These are phyloP conservation scores for Plasmodium reichenowi DNA, from an alignment of 169 alveolate genomes.

Conservation along the genomic window DNA sequence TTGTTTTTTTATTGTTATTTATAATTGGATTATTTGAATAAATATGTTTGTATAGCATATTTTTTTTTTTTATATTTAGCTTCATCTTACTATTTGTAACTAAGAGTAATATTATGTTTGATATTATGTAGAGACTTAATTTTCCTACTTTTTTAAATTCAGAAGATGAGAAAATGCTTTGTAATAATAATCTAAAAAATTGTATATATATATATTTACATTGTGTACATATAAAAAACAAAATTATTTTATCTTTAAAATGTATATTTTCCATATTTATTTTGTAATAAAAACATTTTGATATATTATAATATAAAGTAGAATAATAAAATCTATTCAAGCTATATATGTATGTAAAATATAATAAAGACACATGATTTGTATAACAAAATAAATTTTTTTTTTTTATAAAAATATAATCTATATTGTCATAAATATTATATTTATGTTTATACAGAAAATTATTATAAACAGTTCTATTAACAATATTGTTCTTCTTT, in stretches of 20 bases:
- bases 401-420: slow-evolving; percentile 18
- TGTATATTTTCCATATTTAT: slow-evolving; percentile 9
- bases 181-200: neutral
- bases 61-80: slow-evolving; percentile 7
- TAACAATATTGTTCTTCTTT: neutral
- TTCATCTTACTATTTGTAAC: slow-evolving; percentile 9
- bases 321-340: slow-evolving; percentile 30
- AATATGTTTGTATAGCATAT: too few species aligned
- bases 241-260: slow-evolving; percentile 2
- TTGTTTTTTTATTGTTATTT: neutral
- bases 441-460: neutral
- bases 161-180: neutral
- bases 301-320: slow-evolving; percentile 21
- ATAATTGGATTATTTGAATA: too few species aligned
- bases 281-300: slow-evolving; percentile 18
- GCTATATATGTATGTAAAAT: slow-evolving; percentile 29
- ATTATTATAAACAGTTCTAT: neutral
- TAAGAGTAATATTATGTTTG: slow-evolving; percentile 11
- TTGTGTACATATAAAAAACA: slow-evolving; percentile 13
- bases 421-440: slow-evolving; percentile 20
- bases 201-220: slow-evolving; percentile 36
- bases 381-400: slow-evolving; percentile 9
- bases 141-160: neutral
- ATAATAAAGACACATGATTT: neutral
- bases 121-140: slow-evolving; percentile 12